Conservation (phyloP, 352 stramenopile species). For the Phytophthora idaei region DNA sequence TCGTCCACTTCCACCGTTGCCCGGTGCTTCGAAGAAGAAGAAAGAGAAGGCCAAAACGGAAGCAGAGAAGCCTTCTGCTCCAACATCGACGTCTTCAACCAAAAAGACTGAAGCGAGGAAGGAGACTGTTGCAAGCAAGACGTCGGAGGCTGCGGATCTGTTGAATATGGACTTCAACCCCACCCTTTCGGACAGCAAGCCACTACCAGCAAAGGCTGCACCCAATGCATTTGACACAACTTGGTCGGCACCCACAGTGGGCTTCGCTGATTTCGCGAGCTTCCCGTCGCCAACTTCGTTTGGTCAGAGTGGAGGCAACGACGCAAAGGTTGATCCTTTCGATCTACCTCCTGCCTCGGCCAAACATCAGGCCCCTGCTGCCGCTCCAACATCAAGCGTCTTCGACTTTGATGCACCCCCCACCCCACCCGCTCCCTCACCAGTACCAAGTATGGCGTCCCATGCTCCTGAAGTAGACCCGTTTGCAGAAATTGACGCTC, state of each 20-base stretch:
- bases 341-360: conserved; percentile 48
- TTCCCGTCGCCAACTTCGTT: conserved; percentile 52
- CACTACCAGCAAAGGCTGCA: conserved; percentile 13
- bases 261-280: conserved; percentile 72
- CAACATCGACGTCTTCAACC: conserved; percentile 1
- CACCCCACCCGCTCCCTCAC: conserved; percentile 5
- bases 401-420: conserved; percentile 48
- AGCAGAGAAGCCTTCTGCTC: conserved; percentile 4
- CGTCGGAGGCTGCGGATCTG: conserved; percentile 47
- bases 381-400: conserved; percentile 16
- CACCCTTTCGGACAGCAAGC: conserved; percentile 47
- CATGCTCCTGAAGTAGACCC: conserved; percentile 46
- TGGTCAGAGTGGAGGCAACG: conserved; percentile 14
- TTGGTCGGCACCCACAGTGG: conserved; percentile 30
- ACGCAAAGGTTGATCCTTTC: conserved; percentile 40
- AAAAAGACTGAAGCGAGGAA: conserved; percentile 71
- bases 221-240: conserved; percentile 24
- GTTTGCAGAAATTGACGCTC: conserved; percentile 51
- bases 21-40: conserved; percentile 34
- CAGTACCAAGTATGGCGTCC: conserved; percentile 17
- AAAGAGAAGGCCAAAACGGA: conserved; percentile 28
- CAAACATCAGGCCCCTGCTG: conserved; percentile 38
- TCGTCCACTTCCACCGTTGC: conserved; percentile 45
- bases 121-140: conserved; percentile 49
- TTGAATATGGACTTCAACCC: conserved; percentile 76